These are phyloP conservation scores for Nevesoporus exiguus DNA, from an alignment of 768 basidiomycete species.

Conservation along the genomic window DNA sequence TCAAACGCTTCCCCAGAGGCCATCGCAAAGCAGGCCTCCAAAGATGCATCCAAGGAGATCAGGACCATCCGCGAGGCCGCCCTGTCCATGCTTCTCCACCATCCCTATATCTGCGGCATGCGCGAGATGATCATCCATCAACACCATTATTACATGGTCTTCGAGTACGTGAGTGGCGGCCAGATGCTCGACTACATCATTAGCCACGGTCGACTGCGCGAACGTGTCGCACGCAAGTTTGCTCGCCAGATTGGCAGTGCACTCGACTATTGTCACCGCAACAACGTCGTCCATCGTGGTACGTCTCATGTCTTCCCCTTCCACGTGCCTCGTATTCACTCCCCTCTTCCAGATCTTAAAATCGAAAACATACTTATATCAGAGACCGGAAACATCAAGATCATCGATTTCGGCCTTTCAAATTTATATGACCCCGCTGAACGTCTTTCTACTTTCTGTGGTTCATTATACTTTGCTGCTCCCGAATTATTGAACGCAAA, in stretches of 20 bases:
- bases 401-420: slow-evolving; percentile 98
- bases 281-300: slow-evolving; percentile 96
- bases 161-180: slow-evolving; percentile 97
- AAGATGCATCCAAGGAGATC: slow-evolving; percentile 96
- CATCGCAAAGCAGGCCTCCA: slow-evolving; percentile 70
- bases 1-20: slow-evolving; percentile 48
- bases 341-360: slow-evolving; percentile 66
- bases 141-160: slow-evolving; percentile 99
- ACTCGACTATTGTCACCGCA: slow-evolving; percentile 94
- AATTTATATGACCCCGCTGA: slow-evolving; percentile 84
- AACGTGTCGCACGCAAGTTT: slow-evolving; percentile 95
- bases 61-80: slow-evolving; percentile 95
- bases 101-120: slow-evolving; percentile 99
- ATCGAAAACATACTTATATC: slow-evolving; percentile 99
- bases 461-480: slow-evolving; percentile 96
- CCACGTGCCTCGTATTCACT: slow-evolving; percentile 7
- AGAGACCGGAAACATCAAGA: slow-evolving; percentile 98
- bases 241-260: slow-evolving; percentile 96
- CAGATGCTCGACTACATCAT: slow-evolving; percentile 99
- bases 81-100: slow-evolving; percentile 91
- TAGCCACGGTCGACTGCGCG: slow-evolving; percentile 91
- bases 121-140: slow-evolving; percentile 97
- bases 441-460: slow-evolving; percentile 94
- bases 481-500: slow-evolving; percentile 96
- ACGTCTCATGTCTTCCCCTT: slow-evolving; percentile 14